Evolutionary conservation across 495 filamentous ascomycete species (phyloP).

Genomic region (Oidiodendron maius): DNA sequence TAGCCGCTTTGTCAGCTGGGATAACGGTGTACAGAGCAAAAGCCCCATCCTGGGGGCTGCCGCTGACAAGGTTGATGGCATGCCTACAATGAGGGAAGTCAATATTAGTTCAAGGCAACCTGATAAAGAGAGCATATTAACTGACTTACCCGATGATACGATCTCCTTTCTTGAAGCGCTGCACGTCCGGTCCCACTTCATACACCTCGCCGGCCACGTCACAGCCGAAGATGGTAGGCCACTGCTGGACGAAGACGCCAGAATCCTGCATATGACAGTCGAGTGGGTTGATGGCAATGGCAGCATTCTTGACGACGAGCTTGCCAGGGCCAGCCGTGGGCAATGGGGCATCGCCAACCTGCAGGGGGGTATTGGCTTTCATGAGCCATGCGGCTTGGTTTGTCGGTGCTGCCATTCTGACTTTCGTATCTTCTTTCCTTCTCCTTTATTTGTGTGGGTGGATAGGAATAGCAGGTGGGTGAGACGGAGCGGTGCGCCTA

Average conservation of each 20-base stretch:
- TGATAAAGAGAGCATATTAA: too few species aligned
- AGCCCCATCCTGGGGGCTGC: background rate
- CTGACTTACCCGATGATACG: conserved; percentile 29
- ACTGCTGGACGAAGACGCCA: conserved; percentile 16
- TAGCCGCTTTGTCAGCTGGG: background rate
- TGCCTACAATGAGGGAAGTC: too few species aligned
- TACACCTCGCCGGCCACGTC: conserved; percentile 49
- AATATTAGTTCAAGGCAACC: too few species aligned
- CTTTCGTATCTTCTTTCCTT: too few species aligned
- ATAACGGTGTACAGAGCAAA: background rate
- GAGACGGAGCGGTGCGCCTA: too few species aligned
- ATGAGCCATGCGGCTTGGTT: conserved; percentile 39
- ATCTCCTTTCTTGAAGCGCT: conserved; percentile 38
- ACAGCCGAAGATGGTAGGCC: conserved; percentile 44
- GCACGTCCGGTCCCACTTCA: conserved; percentile 37
- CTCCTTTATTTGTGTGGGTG: too few species aligned
- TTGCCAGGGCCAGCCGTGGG: conserved; percentile 1
- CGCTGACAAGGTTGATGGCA: background rate
- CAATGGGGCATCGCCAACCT: conserved; percentile 23
- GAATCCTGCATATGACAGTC: background rate
- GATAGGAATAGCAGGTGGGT: too few species aligned
- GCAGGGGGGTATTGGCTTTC: conserved; percentile 25
- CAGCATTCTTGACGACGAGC: conserved; percentile 3
- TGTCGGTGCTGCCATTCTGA: conserved; percentile 12
- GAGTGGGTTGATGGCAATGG: conserved; percentile 9